A percentile compares a stretch with the other conserved stretches of the same genome.
These are phyloP conservation scores for Fusarium udum DNA, from an alignment of 2,329 filamentous ascomycete genomes.

Conservation along the genomic window DNA sequence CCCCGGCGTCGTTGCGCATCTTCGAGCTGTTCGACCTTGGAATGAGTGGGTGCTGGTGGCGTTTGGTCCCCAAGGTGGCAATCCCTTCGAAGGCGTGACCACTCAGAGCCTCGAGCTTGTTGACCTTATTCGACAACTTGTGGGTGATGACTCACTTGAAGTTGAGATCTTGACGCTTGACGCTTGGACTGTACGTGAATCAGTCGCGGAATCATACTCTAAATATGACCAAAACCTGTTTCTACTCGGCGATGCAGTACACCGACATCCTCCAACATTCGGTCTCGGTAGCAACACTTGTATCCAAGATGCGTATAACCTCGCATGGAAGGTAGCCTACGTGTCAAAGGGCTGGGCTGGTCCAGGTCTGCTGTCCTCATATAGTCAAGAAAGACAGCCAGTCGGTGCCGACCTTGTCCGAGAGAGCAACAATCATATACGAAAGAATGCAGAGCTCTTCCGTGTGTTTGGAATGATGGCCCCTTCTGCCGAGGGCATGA, in stretches of 20 bases:
- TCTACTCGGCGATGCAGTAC: neutral
- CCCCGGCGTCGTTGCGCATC: accelerated
- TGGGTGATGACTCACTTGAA: accelerated
- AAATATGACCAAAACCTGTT: neutral
- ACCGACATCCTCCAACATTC: neutral
- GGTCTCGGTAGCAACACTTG: neutral
- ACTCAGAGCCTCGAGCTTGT: neutral
- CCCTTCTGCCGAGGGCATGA: neutral
- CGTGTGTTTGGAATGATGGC: neutral
- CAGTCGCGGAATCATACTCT: accelerated
- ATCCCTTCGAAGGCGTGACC: neutral
- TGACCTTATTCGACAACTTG: neutral
- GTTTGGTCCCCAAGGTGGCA: accelerated
- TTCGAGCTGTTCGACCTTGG: neutral
- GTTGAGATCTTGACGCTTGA: neutral
- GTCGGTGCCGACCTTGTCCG: neutral
- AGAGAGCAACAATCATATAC: neutral
- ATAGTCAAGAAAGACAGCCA: neutral
- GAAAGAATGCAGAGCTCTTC: neutral
- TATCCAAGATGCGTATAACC: neutral
- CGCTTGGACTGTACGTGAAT: neutral
- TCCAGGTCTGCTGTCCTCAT: accelerated
- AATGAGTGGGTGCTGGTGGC: neutral
- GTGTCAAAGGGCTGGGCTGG: neutral
- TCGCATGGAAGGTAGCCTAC: accelerated